Conservation (phyloP, 208 protist genomes). For the Trypanosoma mega region DNA sequence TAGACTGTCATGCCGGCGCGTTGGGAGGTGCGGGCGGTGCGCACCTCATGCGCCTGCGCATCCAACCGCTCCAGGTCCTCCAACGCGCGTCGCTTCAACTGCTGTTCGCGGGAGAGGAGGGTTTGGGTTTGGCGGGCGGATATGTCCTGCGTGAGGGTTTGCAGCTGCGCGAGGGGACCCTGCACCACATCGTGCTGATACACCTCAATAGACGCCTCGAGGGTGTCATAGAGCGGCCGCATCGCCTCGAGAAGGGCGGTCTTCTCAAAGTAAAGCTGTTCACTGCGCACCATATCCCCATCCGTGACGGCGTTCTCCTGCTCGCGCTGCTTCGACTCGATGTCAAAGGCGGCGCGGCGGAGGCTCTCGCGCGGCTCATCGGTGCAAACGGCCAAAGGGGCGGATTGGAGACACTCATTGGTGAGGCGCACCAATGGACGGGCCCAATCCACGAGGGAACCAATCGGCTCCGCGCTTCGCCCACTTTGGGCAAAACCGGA, state of each 20-base stretch:
- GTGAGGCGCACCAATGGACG: slow-evolving; percentile 48
- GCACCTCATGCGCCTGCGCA: slow-evolving; percentile 30
- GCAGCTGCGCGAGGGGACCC: slow-evolving; percentile 27
- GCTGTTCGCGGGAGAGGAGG: slow-evolving; percentile 20
- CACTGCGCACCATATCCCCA: slow-evolving; percentile 80
- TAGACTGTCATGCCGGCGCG: slow-evolving; percentile 35
- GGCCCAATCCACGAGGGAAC: slow-evolving; percentile 35
- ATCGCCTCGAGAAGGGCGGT: slow-evolving; percentile 67
- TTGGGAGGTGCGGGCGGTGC: slow-evolving; percentile 32
- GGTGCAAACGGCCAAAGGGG: slow-evolving; percentile 34
- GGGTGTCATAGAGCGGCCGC: slow-evolving; percentile 47
- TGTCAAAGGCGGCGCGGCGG: slow-evolving; percentile 68
- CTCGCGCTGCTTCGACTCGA: slow-evolving; percentile 67
- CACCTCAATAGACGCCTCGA: slow-evolving; percentile 44
- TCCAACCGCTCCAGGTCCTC: slow-evolving; percentile 44
- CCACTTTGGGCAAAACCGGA: slow-evolving; percentile 26
- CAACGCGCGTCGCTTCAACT: slow-evolving; percentile 17
- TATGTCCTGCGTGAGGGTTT: slow-evolving; percentile 30
- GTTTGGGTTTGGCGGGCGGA: slow-evolving; percentile 3
- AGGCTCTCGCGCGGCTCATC: slow-evolving; percentile 62
- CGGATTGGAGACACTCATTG: slow-evolving; percentile 37
- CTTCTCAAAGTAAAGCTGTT: slow-evolving; percentile 81
- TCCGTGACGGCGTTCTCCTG: slow-evolving; percentile 73
- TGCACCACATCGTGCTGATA: slow-evolving; percentile 35
- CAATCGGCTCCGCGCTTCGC: slow-evolving; percentile 15